Percentiles rank a stretch among this genome's conserved stretches.
phyloP scores from a whole-genome alignment of 129 eudicot species.

The Centrapalus pauciflorus region DNA sequence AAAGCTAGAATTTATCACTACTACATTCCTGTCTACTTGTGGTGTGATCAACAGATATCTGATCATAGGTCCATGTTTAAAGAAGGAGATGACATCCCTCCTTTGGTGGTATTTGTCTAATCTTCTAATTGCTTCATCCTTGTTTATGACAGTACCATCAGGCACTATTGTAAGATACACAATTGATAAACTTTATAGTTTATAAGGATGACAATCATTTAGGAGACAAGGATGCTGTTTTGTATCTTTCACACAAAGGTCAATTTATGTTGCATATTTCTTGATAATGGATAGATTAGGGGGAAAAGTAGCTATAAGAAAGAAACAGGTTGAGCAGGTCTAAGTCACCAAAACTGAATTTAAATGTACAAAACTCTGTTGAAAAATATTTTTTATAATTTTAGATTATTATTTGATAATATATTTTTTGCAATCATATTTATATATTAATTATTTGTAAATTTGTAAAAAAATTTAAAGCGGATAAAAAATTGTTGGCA shows the following conservation, averaged over 20 bases:
- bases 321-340: too few species aligned
- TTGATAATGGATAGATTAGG: too few species aligned
- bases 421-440: too few species aligned
- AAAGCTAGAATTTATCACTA: slow-evolving; percentile 87
- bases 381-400: too few species aligned
- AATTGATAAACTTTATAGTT: not conserved
- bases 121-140: not conserved
- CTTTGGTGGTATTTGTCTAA: slow-evolving; percentile 65
- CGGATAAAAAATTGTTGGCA: not conserved
- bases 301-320: too few species aligned
- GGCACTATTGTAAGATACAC: not conserved
- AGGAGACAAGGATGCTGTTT: not conserved
- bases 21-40: slow-evolving; percentile 82
- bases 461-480: too few species aligned
- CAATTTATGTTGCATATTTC: too few species aligned
- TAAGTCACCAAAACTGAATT: too few species aligned
- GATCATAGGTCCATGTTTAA: slow-evolving; percentile 54
- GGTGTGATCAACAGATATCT: slow-evolving; percentile 88
- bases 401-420: too few species aligned
- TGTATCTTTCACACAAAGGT: not conserved
- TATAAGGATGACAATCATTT: not conserved
- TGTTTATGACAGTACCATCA: not conserved
- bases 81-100: slow-evolving; percentile 87
- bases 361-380: too few species aligned
- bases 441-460: too few species aligned